Evolutionary conservation across 441 rosid genomes (phyloP).

Genomic region (Raphanus hybrid): DNA sequence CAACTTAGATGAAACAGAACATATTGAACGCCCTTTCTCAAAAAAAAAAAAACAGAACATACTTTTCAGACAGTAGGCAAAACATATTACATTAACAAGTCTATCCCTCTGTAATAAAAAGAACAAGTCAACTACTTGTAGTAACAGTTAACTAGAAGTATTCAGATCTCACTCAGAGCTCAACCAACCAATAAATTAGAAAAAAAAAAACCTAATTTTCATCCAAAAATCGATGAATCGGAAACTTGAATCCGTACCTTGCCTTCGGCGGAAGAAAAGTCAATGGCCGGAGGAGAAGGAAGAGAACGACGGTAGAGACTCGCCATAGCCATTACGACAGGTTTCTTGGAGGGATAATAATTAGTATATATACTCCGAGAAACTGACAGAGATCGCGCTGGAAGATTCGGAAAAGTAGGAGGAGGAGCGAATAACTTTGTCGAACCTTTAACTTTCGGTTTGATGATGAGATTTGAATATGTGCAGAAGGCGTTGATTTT

Average conservation of each 20-base stretch:
- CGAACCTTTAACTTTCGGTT: slow-evolving; percentile 22
- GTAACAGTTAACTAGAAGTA: neutral
- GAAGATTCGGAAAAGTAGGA: slow-evolving; percentile 20
- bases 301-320: slow-evolving; percentile 80
- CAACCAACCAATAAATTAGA: neutral
- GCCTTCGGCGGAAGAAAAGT: slow-evolving; percentile 87
- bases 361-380: neutral
- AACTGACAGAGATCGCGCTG: neutral
- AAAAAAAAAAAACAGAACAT: neutral
- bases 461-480: slow-evolving; percentile 20
- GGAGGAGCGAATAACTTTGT: neutral
- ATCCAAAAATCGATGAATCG: neutral
- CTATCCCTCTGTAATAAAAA: neutral
- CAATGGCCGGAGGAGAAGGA: slow-evolving; percentile 89
- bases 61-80: slow-evolving; percentile 5
- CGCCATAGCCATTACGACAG: slow-evolving; percentile 66
- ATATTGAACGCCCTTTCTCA: neutral
- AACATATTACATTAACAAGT: neutral
- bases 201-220: neutral
- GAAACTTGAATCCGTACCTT: slow-evolving; percentile 51
- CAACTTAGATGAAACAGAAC: neutral
- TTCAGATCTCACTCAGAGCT: neutral
- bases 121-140: neutral
- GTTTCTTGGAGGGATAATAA: neutral
- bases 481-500: slow-evolving; percentile 17